Evolutionary conservation across 768 basidiomycete species (phyloP).

Genomic region (Pleurotus giganteus): DNA sequence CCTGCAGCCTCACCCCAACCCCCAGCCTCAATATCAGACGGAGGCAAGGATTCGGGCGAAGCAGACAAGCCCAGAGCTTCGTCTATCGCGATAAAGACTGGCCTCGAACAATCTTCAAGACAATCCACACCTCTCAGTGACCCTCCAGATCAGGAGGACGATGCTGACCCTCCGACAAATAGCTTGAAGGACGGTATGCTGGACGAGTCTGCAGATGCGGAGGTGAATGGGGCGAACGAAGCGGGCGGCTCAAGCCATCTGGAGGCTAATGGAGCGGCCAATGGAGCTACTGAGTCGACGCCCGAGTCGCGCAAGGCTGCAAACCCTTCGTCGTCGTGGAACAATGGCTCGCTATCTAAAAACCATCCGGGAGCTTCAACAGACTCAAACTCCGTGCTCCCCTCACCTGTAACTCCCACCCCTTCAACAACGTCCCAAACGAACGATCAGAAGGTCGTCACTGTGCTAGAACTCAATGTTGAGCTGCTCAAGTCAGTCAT

Average conservation of each 20-base stretch:
- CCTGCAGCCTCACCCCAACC: neutral
- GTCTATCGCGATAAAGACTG: constrained; percentile 7
- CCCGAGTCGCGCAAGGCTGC: neutral
- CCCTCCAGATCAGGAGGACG: constrained; percentile 19
- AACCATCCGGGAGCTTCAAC: constrained; percentile 17
- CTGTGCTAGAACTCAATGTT: constrained; percentile 64
- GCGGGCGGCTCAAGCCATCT: neutral
- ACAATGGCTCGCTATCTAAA: constrained; percentile 8
- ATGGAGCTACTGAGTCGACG: neutral
- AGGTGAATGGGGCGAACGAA: neutral
- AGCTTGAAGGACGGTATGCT: constrained; percentile 9
- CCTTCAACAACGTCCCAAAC: constrained; percentile 25
- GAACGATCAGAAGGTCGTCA: constrained; percentile 51
- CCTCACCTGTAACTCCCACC: constrained; percentile 20
- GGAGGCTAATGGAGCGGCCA: constrained; percentile 1
- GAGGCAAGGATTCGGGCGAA: constrained; percentile 30
- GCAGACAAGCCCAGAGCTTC: constrained; percentile 26
- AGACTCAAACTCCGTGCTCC: constrained; percentile 15
- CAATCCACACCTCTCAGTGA: constrained; percentile 76
- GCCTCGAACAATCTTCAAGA: constrained; percentile 38
- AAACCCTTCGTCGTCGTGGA: constrained; percentile 1
- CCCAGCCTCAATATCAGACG: constrained; percentile 23
- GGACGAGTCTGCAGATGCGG: constrained; percentile 3
- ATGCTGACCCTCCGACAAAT: constrained; percentile 3
- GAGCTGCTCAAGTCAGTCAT: constrained; percentile 63